phyloP scores from a whole-genome alignment of 441 rosid genomes.

The Geranium incanum region DNA sequence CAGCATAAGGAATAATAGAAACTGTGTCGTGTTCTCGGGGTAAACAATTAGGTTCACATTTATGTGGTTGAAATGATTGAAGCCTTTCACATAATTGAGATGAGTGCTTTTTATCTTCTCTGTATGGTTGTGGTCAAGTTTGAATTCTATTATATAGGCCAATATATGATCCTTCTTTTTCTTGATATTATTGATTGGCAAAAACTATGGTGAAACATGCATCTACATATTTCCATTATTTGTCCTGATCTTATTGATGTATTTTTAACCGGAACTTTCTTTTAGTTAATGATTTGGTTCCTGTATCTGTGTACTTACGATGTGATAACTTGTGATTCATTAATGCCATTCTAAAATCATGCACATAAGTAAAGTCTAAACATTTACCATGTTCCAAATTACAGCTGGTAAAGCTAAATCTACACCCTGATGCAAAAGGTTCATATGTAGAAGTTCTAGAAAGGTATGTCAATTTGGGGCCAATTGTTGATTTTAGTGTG shows the following conservation, averaged over 20 bases:
- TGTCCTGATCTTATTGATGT: background rate
- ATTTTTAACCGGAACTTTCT: background rate
- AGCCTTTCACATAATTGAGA: background rate
- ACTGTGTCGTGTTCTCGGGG: background rate
- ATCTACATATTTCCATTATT: background rate
- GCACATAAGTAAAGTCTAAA: slow-evolving; percentile 12
- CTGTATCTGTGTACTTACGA: background rate
- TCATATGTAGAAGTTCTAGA: slow-evolving; percentile 90
- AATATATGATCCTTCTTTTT: background rate
- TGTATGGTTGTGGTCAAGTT: background rate
- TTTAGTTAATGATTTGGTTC: background rate
- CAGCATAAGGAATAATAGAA: background rate
- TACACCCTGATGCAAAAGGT: slow-evolving; percentile 81
- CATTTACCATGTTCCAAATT: slow-evolving; percentile 17
- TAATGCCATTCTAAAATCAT: slow-evolving; percentile 10
- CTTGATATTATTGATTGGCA: background rate
- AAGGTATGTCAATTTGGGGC: slow-evolving; percentile 89
- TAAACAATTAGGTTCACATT: background rate
- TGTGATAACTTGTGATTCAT: background rate
- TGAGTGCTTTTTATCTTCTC: background rate
- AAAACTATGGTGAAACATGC: background rate
- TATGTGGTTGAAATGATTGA: background rate
- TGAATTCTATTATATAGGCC: background rate
- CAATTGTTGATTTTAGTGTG: slow-evolving; percentile 92
- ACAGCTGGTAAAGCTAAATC: slow-evolving; percentile 81